Evolutionary conservation across 345 rosid genomes (phyloP), one percentile per base, ranked within the genome.

Genomic region (Arabidopsis arenosa): DNA sequence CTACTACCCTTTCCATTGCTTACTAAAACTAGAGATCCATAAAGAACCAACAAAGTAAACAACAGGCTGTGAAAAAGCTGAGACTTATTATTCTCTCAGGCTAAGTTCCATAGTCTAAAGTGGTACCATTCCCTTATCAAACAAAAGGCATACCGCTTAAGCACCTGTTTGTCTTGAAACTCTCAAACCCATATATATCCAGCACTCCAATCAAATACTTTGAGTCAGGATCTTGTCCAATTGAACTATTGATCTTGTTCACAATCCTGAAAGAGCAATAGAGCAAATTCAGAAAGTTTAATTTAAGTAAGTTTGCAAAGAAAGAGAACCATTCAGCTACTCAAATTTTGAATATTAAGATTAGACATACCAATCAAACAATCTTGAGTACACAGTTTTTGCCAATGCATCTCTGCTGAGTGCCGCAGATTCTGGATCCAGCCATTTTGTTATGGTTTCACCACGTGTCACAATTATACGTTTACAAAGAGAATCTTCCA

Each of bases 121-220:
- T 59, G 76, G 59, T 67, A 55, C 72, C 76, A 65, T 35, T 47
- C 80, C 70, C 72, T 71, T 68, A 82, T 70, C 70, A 75, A 71
- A 83, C 82, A 69, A 85, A 81, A 81, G 84, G 92, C 88, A 81
- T 89, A 85, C 88, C 86, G 49, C 79, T 83, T 83, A 87, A 86
- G 93, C 91, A 94, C 98, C 98, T 94, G 91, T 94, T 94, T 82
- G 97, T 94, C 87, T 87, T 90, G 93, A 94, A 94, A 90, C 97
- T 94, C 88, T 94, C 98, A 79, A 94, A 94, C 73, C 98, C 98
- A 84, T 94, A 94, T 70, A 94, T 94, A 86, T 94, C 98, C 79
- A 94, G 87, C 75, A 94, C 98, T 9, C 97, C 98, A 66, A 94
- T 94, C 64, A 94, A 84, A 82, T 64, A 85, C 80, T 86, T 85